phyloP scores from a whole-genome alignment of 108 stramenopile genomes.

The Skeletonema tropicum region DNA sequence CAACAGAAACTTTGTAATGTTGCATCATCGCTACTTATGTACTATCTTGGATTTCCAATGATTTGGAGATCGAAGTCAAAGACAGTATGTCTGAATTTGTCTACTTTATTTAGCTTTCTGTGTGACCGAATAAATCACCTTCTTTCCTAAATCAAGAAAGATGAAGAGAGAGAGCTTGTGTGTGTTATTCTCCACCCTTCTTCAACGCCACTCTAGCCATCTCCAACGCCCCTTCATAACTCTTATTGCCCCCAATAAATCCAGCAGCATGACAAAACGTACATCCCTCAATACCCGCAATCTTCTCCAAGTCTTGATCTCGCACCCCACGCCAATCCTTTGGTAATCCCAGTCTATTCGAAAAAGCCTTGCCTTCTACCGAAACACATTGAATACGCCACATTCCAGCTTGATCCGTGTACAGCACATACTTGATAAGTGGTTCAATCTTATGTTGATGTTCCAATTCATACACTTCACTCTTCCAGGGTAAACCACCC shows the following conservation, averaged over 20 bases:
- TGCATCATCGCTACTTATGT: no score
- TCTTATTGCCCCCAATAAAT: conserved; percentile 97
- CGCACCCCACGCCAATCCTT: conserved; percentile 95
- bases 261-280: conserved; percentile 97
- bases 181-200: not conserved
- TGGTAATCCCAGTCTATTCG: conserved; percentile 87
- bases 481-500: conserved; percentile 94
- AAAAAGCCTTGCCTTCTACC: conserved; percentile 88
- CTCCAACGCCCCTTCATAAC: conserved; percentile 90
- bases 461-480: conserved; percentile 94
- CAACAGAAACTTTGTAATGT: no score
- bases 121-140: no score
- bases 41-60: no score
- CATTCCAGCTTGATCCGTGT: conserved; percentile 88
- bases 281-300: conserved; percentile 86
- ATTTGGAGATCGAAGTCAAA: no score
- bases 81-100: no score
- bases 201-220: conserved; percentile 86
- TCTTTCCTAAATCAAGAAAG: not conserved
- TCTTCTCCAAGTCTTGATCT: conserved; percentile 81
- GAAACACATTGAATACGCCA: conserved; percentile 99
- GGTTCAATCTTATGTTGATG: conserved; percentile 60
- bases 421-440: conserved; percentile 93
- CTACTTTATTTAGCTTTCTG: no score
- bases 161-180: not conserved